Conservation (phyloP, 352 stramenopile genomes). For the Phytopythium vexans region DNA sequence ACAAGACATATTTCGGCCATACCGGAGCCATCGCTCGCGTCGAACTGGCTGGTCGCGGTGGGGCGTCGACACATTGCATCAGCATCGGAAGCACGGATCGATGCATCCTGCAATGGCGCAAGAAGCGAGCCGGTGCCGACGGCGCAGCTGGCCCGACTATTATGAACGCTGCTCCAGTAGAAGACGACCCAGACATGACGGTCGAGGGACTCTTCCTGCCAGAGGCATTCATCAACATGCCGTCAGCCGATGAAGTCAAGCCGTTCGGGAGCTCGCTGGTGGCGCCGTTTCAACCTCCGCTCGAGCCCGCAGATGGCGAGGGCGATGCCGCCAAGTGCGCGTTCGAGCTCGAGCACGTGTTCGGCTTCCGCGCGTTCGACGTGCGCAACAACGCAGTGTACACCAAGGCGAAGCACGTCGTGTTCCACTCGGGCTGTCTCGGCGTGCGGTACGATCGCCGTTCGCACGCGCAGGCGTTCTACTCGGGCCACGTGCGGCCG, state of each 20-base stretch:
- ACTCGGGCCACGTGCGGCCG: constrained; percentile 45
- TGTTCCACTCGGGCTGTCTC: constrained; percentile 59
- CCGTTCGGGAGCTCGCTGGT: constrained; percentile 66
- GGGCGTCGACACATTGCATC: constrained; percentile 32
- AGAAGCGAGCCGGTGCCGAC: constrained; percentile 22
- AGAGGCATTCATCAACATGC: constrained; percentile 54
- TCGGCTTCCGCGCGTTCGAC: constrained; percentile 57
- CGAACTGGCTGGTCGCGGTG: constrained; percentile 34
- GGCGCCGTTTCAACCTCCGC: constrained; percentile 30
- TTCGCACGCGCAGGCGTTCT: constrained; percentile 66
- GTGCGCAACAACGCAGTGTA: constrained; percentile 62
- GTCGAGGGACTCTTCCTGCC: constrained; percentile 52
- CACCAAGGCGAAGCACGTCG: constrained; percentile 56
- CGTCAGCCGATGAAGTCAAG: constrained; percentile 39
- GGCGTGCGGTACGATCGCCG: constrained; percentile 73
- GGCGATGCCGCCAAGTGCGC: constrained; percentile 23
- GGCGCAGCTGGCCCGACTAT: constrained; percentile 6
- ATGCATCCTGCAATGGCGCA: constrained; percentile 70
- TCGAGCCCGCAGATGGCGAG: constrained; percentile 36
- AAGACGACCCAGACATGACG: constrained; percentile 51
- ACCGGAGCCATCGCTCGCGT: constrained; percentile 46
- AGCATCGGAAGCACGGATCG: constrained; percentile 57
- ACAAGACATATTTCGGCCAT: constrained; percentile 56
- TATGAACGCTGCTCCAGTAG: not conserved
- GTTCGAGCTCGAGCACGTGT: constrained; percentile 70